Percentiles rank a stretch among this genome's conserved stretches.
Conservation (phyloP, 352 stramenopile species). For the Phytopythium litorale region DNA sequence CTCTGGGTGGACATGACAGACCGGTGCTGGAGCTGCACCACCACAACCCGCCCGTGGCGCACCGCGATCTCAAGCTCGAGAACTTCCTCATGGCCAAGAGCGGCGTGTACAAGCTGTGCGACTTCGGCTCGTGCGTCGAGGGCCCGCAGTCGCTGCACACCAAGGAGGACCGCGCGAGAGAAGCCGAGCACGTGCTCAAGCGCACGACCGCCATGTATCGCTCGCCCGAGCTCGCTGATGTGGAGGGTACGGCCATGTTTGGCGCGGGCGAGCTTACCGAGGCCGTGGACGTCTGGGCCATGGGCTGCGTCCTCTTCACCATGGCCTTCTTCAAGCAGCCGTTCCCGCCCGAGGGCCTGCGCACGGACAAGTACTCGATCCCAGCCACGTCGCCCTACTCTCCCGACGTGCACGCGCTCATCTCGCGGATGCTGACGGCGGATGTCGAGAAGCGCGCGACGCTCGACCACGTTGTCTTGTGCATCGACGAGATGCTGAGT, state of each 20-base stretch:
- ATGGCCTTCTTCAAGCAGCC: constrained; percentile 95
- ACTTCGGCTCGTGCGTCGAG: constrained; percentile 93
- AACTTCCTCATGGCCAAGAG: constrained; percentile 94
- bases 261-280: constrained; percentile 90
- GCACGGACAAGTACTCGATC: constrained; percentile 93
- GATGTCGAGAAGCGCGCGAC: constrained; percentile 89
- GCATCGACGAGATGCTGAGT: constrained; percentile 64
- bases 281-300: constrained; percentile 91
- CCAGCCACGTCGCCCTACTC: constrained; percentile 89
- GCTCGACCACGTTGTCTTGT: constrained; percentile 92
- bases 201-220: constrained; percentile 98
- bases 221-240: constrained; percentile 95
- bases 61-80: constrained; percentile 97
- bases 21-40: constrained; percentile 58
- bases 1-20: constrained; percentile 10
- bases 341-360: constrained; percentile 93
- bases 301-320: constrained; percentile 96
- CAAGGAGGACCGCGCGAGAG: constrained; percentile 78
- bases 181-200: constrained; percentile 94
- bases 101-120: constrained; percentile 93
- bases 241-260: constrained; percentile 90
- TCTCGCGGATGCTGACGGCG: constrained; percentile 90
- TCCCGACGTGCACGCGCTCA: constrained; percentile 81
- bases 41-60: constrained; percentile 89
- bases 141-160: constrained; percentile 71